Evolutionary conservation across 257 asterid species (phyloP).

Genomic region (Capsicum rhomboideum): DNA sequence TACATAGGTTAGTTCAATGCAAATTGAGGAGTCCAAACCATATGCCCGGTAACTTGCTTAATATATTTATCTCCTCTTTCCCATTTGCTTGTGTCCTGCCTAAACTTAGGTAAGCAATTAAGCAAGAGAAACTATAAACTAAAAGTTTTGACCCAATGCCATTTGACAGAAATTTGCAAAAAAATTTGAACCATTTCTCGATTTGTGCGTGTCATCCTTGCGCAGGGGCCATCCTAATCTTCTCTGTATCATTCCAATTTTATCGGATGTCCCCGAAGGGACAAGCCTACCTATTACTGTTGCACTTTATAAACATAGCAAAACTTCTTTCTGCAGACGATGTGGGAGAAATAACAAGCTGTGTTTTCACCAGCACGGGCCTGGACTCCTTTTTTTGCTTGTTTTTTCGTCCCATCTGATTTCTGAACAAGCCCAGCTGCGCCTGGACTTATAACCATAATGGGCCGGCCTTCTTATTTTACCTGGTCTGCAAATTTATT

Average conservation of each 20-base stretch:
- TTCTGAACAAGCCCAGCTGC: no score
- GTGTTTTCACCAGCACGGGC: neutral
- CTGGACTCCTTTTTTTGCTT: neutral
- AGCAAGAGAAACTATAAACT: no score
- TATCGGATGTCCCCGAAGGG: slow-evolving; percentile 38
- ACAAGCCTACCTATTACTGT: neutral
- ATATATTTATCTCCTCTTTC: no score
- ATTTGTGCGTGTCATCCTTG: slow-evolving; percentile 43
- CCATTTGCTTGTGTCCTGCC: no score
- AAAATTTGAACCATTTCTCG: slow-evolving; percentile 20
- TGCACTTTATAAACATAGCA: neutral
- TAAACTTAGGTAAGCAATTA: no score
- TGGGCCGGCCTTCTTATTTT: no score
- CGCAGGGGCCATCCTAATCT: slow-evolving; percentile 42
- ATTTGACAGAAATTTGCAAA: neutral
- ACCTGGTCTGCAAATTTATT: no score
- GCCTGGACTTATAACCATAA: no score
- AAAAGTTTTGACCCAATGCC: no score
- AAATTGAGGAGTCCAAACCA: no score
- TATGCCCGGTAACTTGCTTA: no score
- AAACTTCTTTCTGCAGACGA: neutral
- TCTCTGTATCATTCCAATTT: slow-evolving; percentile 34
- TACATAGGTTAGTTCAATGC: neutral
- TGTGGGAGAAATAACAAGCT: neutral
- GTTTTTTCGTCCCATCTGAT: no score